phyloP scores from a whole-genome alignment of 2,329 filamentous ascomycete species.

The Penicillium sp. region DNA sequence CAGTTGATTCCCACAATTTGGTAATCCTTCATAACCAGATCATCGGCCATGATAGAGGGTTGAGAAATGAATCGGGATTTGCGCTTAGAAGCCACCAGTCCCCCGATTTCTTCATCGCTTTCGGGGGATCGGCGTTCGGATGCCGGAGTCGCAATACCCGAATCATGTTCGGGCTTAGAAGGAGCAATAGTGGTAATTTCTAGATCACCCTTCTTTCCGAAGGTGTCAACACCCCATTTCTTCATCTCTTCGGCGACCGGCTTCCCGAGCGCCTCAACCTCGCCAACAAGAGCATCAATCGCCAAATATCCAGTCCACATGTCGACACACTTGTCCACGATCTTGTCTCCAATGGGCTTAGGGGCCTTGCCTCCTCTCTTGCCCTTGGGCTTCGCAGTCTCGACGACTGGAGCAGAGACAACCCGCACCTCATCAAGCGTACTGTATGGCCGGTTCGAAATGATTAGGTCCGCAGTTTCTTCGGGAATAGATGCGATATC shows the following conservation, averaged over 20 bases:
- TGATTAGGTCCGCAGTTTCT: conserved; percentile 65
- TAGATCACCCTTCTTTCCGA: conserved; percentile 62
- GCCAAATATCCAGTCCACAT: conserved; percentile 79
- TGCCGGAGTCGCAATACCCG: conserved; percentile 65
- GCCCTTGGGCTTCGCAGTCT: conserved; percentile 46
- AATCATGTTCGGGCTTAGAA: conserved; percentile 54
- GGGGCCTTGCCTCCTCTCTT: conserved; percentile 49
- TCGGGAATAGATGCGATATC: conserved; percentile 77
- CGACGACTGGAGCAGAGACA: conserved; percentile 54
- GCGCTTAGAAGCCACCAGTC: conserved; percentile 40
- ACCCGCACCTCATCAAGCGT: conserved; percentile 64
- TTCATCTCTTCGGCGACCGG: conserved; percentile 65
- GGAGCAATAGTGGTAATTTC: conserved; percentile 57
- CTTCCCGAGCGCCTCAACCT: conserved; percentile 71
- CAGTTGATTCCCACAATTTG: conserved; percentile 94
- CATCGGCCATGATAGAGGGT: conserved; percentile 72
- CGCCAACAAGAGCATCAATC: conserved; percentile 75
- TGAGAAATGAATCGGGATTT: conserved; percentile 57
- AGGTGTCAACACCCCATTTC: conserved; percentile 66
- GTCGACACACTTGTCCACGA: conserved; percentile 65
- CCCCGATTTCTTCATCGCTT: conserved; percentile 41
- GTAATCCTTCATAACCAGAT: conserved; percentile 83
- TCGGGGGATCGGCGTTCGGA: conserved; percentile 34
- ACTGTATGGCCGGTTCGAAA: conserved; percentile 72
- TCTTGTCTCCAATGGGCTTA: conserved; percentile 62